phyloP scores from a whole-genome alignment of 495 filamentous ascomycete species.

The Penicillium cosmopolitanum region DNA sequence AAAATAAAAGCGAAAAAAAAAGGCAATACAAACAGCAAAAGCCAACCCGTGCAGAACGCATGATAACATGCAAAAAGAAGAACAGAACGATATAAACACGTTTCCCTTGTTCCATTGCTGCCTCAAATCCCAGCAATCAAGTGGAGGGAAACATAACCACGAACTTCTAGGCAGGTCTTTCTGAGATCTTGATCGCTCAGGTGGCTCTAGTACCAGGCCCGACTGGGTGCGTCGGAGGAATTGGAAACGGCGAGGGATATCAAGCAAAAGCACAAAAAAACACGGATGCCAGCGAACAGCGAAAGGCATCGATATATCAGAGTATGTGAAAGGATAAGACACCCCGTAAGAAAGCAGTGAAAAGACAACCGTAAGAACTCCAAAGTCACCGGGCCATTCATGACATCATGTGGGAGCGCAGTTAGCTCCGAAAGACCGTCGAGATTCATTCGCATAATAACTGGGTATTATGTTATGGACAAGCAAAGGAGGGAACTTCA shows the following conservation, averaged over 20 bases:
- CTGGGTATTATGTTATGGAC: slow-evolving; percentile 31
- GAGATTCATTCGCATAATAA: slow-evolving; percentile 28
- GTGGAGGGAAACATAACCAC: slow-evolving; percentile 16
- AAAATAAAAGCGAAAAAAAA: slow-evolving; percentile 7
- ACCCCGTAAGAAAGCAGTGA: slow-evolving; percentile 7
- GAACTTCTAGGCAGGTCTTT: slow-evolving; percentile 27
- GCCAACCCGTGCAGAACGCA: slow-evolving; percentile 21
- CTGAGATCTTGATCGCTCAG: slow-evolving; percentile 24
- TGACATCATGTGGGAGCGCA: slow-evolving; percentile 28
- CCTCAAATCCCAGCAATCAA: slow-evolving; percentile 12
- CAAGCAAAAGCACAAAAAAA: slow-evolving; percentile 18
- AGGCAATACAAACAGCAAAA: slow-evolving; percentile 12
- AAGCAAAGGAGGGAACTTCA: slow-evolving; percentile 26
- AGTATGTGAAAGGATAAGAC: slow-evolving; percentile 2
- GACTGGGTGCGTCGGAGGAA: slow-evolving; percentile 23
- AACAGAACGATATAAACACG: slow-evolving; percentile 14
- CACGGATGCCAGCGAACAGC: neutral
- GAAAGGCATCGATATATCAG: neutral
- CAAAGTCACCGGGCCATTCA: slow-evolving; percentile 31
- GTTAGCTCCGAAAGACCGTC: slow-evolving; percentile 17
- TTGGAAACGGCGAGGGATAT: slow-evolving; percentile 26
- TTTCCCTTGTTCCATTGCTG: slow-evolving; percentile 8
- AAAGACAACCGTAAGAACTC: slow-evolving; percentile 27
- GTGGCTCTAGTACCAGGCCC: slow-evolving; percentile 28
- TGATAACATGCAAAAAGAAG: slow-evolving; percentile 21